Percentiles rank a stretch among this genome's conserved stretches.
Conservation (phyloP, 345 rosid genomes). For the Populus tremula region DNA sequence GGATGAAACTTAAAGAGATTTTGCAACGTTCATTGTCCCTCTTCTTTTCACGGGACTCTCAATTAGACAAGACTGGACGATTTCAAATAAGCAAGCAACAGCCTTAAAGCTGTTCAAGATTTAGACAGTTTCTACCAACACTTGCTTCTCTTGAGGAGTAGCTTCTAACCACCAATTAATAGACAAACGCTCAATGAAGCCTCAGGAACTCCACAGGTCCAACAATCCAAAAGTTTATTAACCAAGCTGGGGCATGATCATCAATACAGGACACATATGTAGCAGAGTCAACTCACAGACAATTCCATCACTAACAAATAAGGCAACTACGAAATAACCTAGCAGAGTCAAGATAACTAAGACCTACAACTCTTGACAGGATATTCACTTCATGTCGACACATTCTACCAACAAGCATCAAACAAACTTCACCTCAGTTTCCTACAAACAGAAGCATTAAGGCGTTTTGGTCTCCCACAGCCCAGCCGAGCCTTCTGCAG, state of each 20-base stretch:
- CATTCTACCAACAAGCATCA: conserved; percentile 16
- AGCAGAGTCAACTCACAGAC: not conserved
- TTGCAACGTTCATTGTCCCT: not conserved
- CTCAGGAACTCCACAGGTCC: not conserved
- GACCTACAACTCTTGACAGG: not conserved
- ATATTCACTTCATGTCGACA: conserved; percentile 21
- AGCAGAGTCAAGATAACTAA: not conserved
- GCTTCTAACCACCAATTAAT: not conserved
- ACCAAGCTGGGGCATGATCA: not conserved
- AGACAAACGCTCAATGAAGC: too few relatives aligned
- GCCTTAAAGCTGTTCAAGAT: not conserved
- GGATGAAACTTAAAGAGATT: too few relatives aligned
- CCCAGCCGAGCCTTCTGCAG: not conserved
- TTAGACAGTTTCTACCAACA: not conserved
- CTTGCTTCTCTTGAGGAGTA: not conserved
- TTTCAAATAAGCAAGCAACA: not conserved
- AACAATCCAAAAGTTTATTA: not conserved
- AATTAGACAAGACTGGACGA: not conserved
- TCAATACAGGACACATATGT: not conserved
- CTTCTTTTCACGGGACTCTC: not conserved
- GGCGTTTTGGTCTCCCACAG: not conserved
- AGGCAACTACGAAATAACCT: not conserved
- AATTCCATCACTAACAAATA: not conserved
- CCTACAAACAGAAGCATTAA: not conserved
- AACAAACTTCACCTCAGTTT: conserved; percentile 8